Percentiles rank a stretch among this genome's conserved stretches.
Evolutionary conservation across 345 rosid genomes (phyloP).

Genomic region (Euphorbia pulcherrima): DNA sequence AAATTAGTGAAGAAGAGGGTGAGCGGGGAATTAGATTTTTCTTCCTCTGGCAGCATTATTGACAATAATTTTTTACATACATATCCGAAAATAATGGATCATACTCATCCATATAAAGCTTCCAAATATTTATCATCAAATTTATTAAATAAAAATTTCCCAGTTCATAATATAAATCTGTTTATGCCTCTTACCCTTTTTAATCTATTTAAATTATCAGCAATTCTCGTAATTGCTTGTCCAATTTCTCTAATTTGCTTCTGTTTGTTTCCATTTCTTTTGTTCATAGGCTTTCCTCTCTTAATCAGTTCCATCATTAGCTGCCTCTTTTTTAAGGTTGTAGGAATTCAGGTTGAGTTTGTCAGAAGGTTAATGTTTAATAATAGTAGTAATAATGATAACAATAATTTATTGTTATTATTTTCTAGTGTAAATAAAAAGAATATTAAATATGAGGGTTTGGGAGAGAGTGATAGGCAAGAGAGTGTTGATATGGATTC

Average conservation of each 20-base stretch:
- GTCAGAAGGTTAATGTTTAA: neutral
- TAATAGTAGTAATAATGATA: neutral
- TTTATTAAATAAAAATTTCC: too few species aligned
- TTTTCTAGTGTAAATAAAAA: neutral
- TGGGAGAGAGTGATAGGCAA: neutral
- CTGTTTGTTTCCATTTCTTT: neutral
- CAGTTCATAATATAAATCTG: too few species aligned
- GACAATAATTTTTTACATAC: too few species aligned
- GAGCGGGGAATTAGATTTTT: too few species aligned
- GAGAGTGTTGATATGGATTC: neutral
- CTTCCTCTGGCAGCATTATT: too few species aligned
- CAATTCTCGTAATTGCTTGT: neutral
- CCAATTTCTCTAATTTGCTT: constrained; percentile 1
- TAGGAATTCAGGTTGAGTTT: constrained; percentile 1
- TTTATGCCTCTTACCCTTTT: neutral
- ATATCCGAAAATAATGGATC: too few species aligned
- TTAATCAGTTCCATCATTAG: neutral
- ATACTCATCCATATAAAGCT: too few species aligned
- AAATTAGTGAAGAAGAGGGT: too few species aligned
- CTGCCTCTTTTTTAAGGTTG: neutral
- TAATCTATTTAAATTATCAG: neutral
- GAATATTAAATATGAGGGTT: neutral
- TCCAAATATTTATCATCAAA: too few species aligned
- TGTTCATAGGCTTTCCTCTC: neutral
- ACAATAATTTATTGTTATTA: too few species aligned